phyloP scores from a whole-genome alignment of 179 eudicot genomes.

The Beta lomatogona region DNA sequence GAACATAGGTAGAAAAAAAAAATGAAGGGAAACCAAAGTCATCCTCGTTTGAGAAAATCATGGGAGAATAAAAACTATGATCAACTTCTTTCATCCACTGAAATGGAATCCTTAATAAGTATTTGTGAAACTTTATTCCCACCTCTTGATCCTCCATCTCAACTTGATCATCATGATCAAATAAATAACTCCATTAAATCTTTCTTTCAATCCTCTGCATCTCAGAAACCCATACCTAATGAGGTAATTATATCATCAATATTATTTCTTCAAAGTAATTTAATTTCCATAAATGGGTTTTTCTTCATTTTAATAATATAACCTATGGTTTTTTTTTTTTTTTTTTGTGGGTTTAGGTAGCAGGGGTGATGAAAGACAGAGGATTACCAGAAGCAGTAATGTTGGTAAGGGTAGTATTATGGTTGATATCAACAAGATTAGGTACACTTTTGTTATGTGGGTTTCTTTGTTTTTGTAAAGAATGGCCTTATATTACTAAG shows the following conservation, averaged over 20 bases:
- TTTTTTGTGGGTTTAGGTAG: slow-evolving; percentile 37
- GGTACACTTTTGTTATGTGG: slow-evolving; percentile 68
- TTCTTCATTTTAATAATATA: not conserved
- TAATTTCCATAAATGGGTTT: not conserved
- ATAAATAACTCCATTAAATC: slow-evolving; percentile 29
- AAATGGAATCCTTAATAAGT: slow-evolving; percentile 26
- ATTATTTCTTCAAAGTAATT: not conserved
- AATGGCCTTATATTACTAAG: slow-evolving; percentile 60
- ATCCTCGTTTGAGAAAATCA: slow-evolving; percentile 34
- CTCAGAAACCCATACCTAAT: slow-evolving; percentile 45
- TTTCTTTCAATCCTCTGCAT: slow-evolving; percentile 50
- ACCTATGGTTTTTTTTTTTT: not conserved
- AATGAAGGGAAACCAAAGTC: slow-evolving; percentile 19
- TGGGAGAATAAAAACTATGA: slow-evolving; percentile 29
- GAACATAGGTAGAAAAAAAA: not conserved
- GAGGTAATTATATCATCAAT: slow-evolving; percentile 37
- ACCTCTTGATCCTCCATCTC: slow-evolving; percentile 29
- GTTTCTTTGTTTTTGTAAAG: slow-evolving; percentile 33
- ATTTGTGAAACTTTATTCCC: slow-evolving; percentile 38
- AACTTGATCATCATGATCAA: slow-evolving; percentile 17
- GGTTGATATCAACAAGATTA: slow-evolving; percentile 48
- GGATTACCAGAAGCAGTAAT: slow-evolving; percentile 47
- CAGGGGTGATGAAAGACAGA: slow-evolving; percentile 33
- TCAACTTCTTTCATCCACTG: slow-evolving; percentile 31
- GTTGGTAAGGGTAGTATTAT: slow-evolving; percentile 41